Conservation (phyloP, 192 early-diverging fungal genomes). For the Chytriomyces hyalinus region DNA sequence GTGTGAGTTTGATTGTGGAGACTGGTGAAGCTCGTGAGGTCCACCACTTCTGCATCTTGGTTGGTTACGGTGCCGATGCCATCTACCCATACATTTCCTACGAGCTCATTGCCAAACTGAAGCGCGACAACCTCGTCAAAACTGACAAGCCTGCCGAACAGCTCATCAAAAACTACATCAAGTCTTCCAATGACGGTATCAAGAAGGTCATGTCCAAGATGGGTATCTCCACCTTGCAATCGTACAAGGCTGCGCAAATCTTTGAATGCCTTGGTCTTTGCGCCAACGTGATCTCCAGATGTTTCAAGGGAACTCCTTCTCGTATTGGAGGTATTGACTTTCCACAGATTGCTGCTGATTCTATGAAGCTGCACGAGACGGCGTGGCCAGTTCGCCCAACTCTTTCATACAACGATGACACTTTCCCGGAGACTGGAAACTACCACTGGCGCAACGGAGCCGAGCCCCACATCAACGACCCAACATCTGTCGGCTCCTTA, state of each 20-base stretch:
- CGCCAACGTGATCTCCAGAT: slow-evolving; percentile 81
- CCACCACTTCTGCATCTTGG: slow-evolving; percentile 92
- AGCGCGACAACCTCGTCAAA: slow-evolving; percentile 77
- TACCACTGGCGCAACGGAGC: slow-evolving; percentile 97
- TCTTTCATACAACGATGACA: slow-evolving; percentile 57
- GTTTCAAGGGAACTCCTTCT: slow-evolving; percentile 95
- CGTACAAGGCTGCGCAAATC: slow-evolving; percentile 98
- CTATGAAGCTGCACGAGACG: slow-evolving; percentile 80
- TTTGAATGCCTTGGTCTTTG: slow-evolving; percentile 96
- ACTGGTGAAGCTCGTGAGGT: slow-evolving; percentile 94
- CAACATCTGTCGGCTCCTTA: slow-evolving; percentile 81
- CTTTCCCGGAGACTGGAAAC: slow-evolving; percentile 92
- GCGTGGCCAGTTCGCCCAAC: slow-evolving; percentile 81
- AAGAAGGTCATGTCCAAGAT: slow-evolving; percentile 99
- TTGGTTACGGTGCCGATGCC: slow-evolving; percentile 95
- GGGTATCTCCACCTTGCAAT: slow-evolving; percentile 97
- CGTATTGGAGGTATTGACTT: slow-evolving; percentile 87
- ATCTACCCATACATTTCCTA: slow-evolving; percentile 92
- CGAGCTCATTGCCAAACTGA: slow-evolving; percentile 88
- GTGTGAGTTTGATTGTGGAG: slow-evolving; percentile 87
- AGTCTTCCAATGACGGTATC: slow-evolving; percentile 92
- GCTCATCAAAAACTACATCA: slow-evolving; percentile 82
- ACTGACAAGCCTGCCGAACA: slow-evolving; percentile 66
- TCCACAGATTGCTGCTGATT: slow-evolving; percentile 83
- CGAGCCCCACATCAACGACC: slow-evolving; percentile 90